Evolutionary conservation across 306 rosid species (phyloP), one percentile per base, ranked within the genome.

Genomic region (Myrica gale): DNA sequence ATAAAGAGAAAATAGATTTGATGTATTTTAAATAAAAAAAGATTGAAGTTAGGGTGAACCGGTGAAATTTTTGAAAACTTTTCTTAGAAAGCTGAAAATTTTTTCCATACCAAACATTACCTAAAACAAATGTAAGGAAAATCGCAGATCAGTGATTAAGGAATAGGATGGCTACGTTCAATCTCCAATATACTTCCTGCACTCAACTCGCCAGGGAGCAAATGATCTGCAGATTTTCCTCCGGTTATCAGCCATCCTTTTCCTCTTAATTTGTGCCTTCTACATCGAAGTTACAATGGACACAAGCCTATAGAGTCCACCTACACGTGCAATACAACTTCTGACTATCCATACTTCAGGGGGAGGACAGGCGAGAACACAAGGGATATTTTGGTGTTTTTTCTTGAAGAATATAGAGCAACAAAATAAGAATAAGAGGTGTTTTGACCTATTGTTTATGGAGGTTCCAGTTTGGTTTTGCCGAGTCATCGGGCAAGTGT

Each of bases 341-440:
- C 15, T 43, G 37, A 57, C 11, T 20, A 51, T 69, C 5, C 45
- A 51, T 60, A 48, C 57, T 60, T 13, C 1, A 43, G 3, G 69
- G 26, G 69, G 37, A 39, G 82, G 58, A 70, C 13, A 46, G 41
- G 21, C 3, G 5, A 76, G 26, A 82, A 50, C 76, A 68, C 17
- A 79, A 77, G 23, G 50, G 69, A 60, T 21, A 58, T 73, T 69
- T 50, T 46, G 71, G 39, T 74, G 6, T 56, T 52, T 5, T 63
- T 54, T 69, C 46, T 77, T 41, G 1, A 52, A 44, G 77, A 46
- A 46, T 46, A 46, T 26, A 26, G 32, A 26, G 32, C 32, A 26
- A 26, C 32, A 26, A 26, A 26, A 26, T 16, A 58, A 4, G 32
- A 9, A n/a, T n/a, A n/a, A n/a, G n/a, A n/a, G 67, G 39, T 26